phyloP scores from a whole-genome alignment of 2,329 filamentous ascomycete species.

The Ceratocystis colombiana region DNA sequence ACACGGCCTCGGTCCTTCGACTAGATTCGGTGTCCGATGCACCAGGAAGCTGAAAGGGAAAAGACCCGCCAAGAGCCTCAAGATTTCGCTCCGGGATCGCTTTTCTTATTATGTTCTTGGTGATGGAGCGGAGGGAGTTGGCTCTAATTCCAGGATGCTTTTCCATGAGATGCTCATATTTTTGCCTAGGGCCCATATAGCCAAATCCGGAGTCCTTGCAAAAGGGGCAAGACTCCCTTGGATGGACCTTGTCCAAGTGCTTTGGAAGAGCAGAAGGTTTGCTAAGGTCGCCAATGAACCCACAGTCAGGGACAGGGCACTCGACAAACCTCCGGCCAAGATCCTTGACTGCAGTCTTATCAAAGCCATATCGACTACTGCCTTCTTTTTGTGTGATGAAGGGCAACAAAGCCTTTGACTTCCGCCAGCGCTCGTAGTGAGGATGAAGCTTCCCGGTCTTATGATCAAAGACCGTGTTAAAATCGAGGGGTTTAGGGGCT shows the following conservation, averaged over 20 bases:
- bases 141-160: not conserved
- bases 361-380: not conserved
- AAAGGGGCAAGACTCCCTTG: conserved; percentile 4
- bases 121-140: not conserved
- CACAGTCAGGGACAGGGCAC: conserved; percentile 21
- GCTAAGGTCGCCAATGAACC: conserved; percentile 9
- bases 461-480: conserved; percentile 10
- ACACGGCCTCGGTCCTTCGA: not conserved
- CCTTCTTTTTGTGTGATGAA: not conserved
- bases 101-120: not conserved
- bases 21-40: not conserved
- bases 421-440: conserved; percentile 17
- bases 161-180: conserved; percentile 7
- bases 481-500: conserved; percentile 5
- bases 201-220: conserved; percentile 15
- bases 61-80: not conserved
- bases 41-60: not conserved
- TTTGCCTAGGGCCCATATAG: conserved; percentile 12
- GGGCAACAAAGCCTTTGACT: not conserved
- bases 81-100: not conserved
- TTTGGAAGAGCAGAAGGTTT: conserved; percentile 12
- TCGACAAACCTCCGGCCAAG: conserved; percentile 8
- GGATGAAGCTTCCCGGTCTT: conserved; percentile 15
- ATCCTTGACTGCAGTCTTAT: not conserved
- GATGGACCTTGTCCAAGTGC: conserved; percentile 19